Base-by-base conservation (phyloP, 805 yeast genomes). In the Tetrapisispora fleetii region DNA sequence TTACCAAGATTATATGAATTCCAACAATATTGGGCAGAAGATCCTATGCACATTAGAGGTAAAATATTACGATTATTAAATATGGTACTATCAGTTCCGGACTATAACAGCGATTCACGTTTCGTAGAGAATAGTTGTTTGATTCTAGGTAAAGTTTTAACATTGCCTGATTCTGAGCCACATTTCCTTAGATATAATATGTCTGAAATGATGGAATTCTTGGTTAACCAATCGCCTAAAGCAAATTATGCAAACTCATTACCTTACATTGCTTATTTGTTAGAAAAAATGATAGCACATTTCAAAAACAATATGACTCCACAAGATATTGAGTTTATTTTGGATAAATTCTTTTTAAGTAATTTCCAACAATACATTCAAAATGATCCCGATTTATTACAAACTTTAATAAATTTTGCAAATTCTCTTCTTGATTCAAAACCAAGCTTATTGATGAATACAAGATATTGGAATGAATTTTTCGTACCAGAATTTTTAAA, bases 101-200 rank as follows among this genome's bases (percentile, higher is more conserved):
- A 61, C 1, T 68, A 74, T 39, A 59, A 70, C 0, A 63, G 67
- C 8, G 78, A 75, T 49, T 58, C 78, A 0, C 70, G 72, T 4
- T 67, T 84, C 1, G 75, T 83, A 6, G 93, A 85, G 54, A 76
- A 74, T 27, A 74, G 84, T 27, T 78, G 88, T 50, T 68, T 72
- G 7, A 75, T 88, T 2, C 71, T 87, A 22, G 68, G 68, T 22
- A 64, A 62, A 40, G 52, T 61, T 13, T 54, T 62, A 14, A 46
- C 52, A 13, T 47, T 62, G 32, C 54, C 64, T 8, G 62, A 58
- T 24, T 58, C 60, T 17, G 64, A 62, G 35, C 67, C 67, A 1
- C 62, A 60, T 49, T 64, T 64, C 45, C 50, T 63, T 37, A 57
- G 48, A 40, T 64, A 54, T 52, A 46, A 55, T 3, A 57, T 63